These are phyloP conservation scores for Globisporangium cylindrosporum DNA, from an alignment of 352 stramenopile species.

Conservation along the genomic window DNA sequence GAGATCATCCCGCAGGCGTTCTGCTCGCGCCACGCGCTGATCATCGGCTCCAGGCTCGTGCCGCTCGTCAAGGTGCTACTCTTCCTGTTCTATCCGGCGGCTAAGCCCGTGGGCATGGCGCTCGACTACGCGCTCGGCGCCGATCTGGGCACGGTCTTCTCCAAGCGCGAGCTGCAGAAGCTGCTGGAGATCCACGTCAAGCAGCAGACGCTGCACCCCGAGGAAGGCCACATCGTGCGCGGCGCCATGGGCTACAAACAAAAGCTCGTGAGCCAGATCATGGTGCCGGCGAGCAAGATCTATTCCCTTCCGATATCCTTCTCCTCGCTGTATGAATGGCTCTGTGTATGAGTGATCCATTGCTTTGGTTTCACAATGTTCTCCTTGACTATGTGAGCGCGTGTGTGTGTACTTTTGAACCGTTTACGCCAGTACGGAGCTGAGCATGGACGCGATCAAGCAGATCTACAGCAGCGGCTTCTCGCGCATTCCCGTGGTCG, in stretches of 20 bases:
- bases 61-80: conserved; percentile 94
- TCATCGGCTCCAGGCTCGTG: conserved; percentile 61
- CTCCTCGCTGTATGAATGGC: neutral
- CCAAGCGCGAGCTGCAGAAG: conserved; percentile 90
- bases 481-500: conserved; percentile 94
- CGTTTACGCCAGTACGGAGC: conserved; percentile 39
- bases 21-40: conserved; percentile 92
- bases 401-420: conserved; percentile 24
- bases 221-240: conserved; percentile 96
- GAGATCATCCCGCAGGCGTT: conserved; percentile 92
- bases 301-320: conserved; percentile 77
- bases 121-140: conserved; percentile 92
- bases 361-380: neutral
- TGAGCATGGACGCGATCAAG: conserved; percentile 61
- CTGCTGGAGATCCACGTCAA: conserved; percentile 97
- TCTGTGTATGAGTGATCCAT: neutral
- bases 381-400: conserved; percentile 17
- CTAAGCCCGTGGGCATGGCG: conserved; percentile 87
- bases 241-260: conserved; percentile 77
- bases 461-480: conserved; percentile 90
- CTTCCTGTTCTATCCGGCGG: conserved; percentile 87
- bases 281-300: conserved; percentile 87
- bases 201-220: conserved; percentile 87
- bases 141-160: conserved; percentile 96
- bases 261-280: conserved; percentile 87